These are phyloP conservation scores for Aspergillus taichungensis DNA, from an alignment of 495 filamentous ascomycete species.

Conservation along the genomic window DNA sequence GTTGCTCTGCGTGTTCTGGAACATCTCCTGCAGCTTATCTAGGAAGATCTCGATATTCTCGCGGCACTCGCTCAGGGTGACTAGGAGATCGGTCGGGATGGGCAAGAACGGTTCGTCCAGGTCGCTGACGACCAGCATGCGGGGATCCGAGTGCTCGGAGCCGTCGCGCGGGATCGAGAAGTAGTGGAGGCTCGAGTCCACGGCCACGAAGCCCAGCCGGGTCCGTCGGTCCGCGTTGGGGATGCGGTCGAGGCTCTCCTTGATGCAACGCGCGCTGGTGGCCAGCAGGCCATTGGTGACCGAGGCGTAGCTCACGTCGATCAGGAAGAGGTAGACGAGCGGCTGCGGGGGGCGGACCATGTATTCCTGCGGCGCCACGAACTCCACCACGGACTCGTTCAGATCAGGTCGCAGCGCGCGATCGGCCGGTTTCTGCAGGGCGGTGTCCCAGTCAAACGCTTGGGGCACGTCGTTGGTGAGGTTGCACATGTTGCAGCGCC, in stretches of 20 bases:
- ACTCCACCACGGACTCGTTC: conserved; percentile 91
- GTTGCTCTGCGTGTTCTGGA: conserved; percentile 81
- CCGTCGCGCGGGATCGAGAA: conserved; percentile 87
- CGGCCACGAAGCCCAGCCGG: conserved; percentile 86
- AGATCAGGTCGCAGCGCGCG: conserved; percentile 83
- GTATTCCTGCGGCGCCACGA: conserved; percentile 96
- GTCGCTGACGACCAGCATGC: conserved; percentile 92
- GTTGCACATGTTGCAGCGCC: conserved; percentile 99
- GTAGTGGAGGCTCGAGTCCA: conserved; percentile 92
- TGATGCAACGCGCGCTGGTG: conserved; percentile 85
- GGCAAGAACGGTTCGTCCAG: conserved; percentile 96
- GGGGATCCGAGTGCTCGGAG: conserved; percentile 70
- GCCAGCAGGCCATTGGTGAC: conserved; percentile 91
- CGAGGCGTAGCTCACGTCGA: conserved; percentile 90
- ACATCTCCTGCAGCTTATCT: conserved; percentile 89
- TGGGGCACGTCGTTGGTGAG: conserved; percentile 97
- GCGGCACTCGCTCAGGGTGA: conserved; percentile 81
- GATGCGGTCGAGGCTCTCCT: conserved; percentile 93
- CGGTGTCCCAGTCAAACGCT: conserved; percentile 95
- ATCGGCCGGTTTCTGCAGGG: conserved; percentile 80
- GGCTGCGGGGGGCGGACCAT: conserved; percentile 98
- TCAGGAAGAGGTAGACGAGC: conserved; percentile 93
- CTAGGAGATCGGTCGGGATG: conserved; percentile 84
- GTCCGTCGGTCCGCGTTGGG: conserved; percentile 93
- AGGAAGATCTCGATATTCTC: conserved; percentile 87